Conservation (phyloP, 1,284 basidiomycete species). For the Ceratobasidium sp. region DNA sequence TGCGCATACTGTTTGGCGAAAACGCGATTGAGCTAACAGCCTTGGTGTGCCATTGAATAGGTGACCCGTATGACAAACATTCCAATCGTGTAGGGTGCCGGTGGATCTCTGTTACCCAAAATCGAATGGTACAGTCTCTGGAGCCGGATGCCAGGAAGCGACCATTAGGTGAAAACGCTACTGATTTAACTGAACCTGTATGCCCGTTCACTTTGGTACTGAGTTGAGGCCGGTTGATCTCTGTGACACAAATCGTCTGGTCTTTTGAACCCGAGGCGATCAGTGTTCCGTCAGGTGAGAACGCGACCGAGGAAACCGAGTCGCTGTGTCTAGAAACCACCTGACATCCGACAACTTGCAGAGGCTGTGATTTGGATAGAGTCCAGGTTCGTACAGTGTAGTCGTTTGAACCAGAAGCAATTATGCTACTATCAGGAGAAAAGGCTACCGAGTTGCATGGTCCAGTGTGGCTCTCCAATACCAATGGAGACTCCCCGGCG, state of each 20-base stretch:
- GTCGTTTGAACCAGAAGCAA: background rate
- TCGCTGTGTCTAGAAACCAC: no score
- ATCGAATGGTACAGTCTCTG: background rate
- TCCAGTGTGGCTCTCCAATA: background rate
- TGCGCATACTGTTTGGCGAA: background rate
- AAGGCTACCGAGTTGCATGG: background rate
- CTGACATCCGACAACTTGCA: no score
- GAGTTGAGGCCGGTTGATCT: no score
- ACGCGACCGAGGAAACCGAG: no score
- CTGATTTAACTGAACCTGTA: background rate
- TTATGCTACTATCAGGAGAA: background rate
- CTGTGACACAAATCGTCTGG: no score
- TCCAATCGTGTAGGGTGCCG: no score
- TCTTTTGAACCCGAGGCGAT: no score
- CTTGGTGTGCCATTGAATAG: background rate
- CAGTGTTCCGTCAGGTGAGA: no score
- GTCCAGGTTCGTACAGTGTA: no score
- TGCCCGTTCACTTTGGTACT: background rate
- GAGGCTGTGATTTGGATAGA: no score
- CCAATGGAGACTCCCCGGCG: no score
- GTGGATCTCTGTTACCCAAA: no score
- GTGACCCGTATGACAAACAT: background rate
- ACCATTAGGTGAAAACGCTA: background rate
- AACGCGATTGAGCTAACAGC: background rate
- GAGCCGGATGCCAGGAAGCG: background rate